Evolutionary conservation across 2,329 filamentous ascomycete species (phyloP).

Genomic region (Tolypocladium endophyticum): DNA sequence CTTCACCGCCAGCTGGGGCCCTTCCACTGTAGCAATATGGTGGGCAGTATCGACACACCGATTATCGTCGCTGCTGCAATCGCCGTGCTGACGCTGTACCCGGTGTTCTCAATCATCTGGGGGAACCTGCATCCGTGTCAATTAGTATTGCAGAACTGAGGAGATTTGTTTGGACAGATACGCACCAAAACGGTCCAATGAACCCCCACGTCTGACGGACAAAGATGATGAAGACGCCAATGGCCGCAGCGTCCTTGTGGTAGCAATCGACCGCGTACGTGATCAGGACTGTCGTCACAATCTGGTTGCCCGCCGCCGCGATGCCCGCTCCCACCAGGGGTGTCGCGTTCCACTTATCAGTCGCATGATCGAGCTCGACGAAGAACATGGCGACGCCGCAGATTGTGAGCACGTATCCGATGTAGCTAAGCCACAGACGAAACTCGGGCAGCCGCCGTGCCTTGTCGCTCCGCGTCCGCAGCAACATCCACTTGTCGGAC

Average conservation of each 20-base stretch:
- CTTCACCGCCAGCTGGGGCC: background rate
- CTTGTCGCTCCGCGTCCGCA: slow-evolving; percentile 19
- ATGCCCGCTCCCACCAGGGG: slow-evolving; percentile 43
- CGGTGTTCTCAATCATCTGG: slow-evolving; percentile 3
- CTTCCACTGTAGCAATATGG: slow-evolving; percentile 1
- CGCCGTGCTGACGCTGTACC: background rate
- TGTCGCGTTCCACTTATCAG: slow-evolving; percentile 41
- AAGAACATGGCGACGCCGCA: slow-evolving; percentile 43
- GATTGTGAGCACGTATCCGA: slow-evolving; percentile 38
- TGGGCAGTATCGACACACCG: slow-evolving; percentile 1
- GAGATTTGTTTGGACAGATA: background rate
- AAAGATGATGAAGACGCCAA: slow-evolving; percentile 49
- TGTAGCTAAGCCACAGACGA: slow-evolving; percentile 46
- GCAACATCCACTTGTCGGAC: slow-evolving; percentile 42
- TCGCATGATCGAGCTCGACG: slow-evolving; percentile 35
- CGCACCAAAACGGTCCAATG: slow-evolving; percentile 24
- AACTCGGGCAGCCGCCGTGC: slow-evolving; percentile 34
- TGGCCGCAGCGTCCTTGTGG: slow-evolving; percentile 36
- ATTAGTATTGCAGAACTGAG: background rate
- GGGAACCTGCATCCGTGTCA: slow-evolving; percentile 1
- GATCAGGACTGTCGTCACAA: slow-evolving; percentile 48
- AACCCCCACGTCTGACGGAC: slow-evolving; percentile 44
- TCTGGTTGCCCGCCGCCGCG: slow-evolving; percentile 44
- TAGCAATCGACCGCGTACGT: slow-evolving; percentile 52
- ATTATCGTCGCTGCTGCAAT: slow-evolving; percentile 1